Evolutionary conservation across 306 rosid species (phyloP).

Genomic region (Luffa aegyptiaca): DNA sequence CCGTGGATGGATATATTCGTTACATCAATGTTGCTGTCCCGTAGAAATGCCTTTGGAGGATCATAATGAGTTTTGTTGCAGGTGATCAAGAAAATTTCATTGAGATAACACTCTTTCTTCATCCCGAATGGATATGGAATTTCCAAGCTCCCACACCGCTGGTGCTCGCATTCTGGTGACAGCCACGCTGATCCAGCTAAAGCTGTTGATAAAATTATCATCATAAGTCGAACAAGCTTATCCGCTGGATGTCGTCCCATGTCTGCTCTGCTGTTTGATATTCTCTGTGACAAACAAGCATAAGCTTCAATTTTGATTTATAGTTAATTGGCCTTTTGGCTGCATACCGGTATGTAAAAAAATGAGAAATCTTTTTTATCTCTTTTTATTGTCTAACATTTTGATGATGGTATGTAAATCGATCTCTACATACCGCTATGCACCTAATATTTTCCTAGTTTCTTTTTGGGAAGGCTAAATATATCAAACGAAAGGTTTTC

Average conservation of each 20-base stretch:
- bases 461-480: too few species aligned
- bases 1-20: conserved; percentile 4
- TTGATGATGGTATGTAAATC: too few species aligned
- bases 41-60: background rate
- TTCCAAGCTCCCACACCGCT: conserved; percentile 18
- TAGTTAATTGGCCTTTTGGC: too few species aligned
- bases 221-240: background rate
- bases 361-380: too few species aligned
- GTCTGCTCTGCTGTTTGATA: too few species aligned
- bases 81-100: background rate
- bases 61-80: background rate
- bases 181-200: background rate
- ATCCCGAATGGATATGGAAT: conserved; percentile 44
- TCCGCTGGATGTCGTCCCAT: background rate
- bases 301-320: too few species aligned
- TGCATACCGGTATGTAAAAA: too few species aligned
- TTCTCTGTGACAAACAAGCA: too few species aligned
- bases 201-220: background rate
- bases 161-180: conserved; percentile 5
- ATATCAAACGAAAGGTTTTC: too few species aligned
- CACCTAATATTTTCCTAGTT: too few species aligned
- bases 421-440: too few species aligned
- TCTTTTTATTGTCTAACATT: too few species aligned
- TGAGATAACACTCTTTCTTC: background rate
- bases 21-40: background rate